Conservation (phyloP, 73 alveolate species). For the Tetrahymena thermophila region DNA sequence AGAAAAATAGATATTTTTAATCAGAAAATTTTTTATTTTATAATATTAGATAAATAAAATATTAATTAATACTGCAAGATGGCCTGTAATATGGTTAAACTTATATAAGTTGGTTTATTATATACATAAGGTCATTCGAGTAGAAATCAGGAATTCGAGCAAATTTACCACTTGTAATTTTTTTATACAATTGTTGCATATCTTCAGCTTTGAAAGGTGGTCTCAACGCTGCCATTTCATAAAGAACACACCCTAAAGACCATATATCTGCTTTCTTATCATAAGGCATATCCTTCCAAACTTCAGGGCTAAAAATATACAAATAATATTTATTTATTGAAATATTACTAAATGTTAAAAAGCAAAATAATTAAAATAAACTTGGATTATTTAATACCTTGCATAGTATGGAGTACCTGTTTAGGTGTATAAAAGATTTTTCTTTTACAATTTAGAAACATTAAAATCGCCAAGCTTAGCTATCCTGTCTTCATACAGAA, state of each 20-base stretch:
- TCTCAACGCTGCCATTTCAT: constrained; percentile 56
- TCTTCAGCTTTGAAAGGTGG: constrained; percentile 68
- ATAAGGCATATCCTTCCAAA: constrained; percentile 63
- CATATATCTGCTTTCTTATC: constrained; percentile 53
- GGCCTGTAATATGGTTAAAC: not conserved
- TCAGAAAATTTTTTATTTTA: not conserved
- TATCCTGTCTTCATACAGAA: constrained; percentile 65
- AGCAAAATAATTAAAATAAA: too few species aligned
- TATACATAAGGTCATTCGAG: not conserved
- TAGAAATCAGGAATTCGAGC: not conserved
- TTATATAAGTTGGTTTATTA: not conserved
- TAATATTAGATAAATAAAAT: not conserved
- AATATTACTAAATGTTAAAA: too few species aligned
- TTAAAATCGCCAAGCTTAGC: constrained; percentile 91
- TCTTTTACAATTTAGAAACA: constrained; percentile 78
- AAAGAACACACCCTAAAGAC: constrained; percentile 66
- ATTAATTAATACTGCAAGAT: not conserved
- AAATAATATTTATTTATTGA: not conserved
- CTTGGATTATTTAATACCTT: not conserved
- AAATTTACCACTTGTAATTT: constrained; percentile 29
- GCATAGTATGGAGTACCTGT: constrained; percentile 98
- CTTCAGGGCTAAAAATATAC: constrained; percentile 46
- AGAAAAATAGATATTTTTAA: too few species aligned
- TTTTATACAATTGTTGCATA: constrained; percentile 57
- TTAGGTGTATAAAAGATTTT: constrained; percentile 77